Conservation (phyloP, 495 filamentous ascomycete species). For the Thermochaetoides thermophila region DNA sequence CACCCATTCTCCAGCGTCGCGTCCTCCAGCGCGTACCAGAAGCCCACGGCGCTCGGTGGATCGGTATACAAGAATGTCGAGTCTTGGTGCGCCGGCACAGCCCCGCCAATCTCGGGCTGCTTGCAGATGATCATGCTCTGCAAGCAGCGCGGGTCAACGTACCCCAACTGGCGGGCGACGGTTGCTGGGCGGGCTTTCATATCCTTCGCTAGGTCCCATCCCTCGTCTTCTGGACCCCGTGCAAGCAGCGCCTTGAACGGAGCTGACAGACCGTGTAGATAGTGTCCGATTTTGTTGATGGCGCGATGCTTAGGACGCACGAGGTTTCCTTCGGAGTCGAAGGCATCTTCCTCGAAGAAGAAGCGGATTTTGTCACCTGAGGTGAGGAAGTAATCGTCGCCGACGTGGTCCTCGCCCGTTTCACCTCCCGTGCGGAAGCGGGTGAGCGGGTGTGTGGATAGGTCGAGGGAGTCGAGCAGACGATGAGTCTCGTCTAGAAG, state of each 20-base stretch:
- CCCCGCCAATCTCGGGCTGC: slow-evolving; percentile 86
- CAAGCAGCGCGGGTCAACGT: slow-evolving; percentile 52
- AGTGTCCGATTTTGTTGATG: slow-evolving; percentile 96
- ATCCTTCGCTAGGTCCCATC: too few species aligned
- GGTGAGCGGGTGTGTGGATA: slow-evolving; percentile 78
- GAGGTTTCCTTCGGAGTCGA: slow-evolving; percentile 42
- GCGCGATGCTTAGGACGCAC: slow-evolving; percentile 62
- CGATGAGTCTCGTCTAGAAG: slow-evolving; percentile 61
- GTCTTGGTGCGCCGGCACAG: slow-evolving; percentile 80
- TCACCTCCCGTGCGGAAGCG: slow-evolving; percentile 71
- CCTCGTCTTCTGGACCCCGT: slow-evolving; percentile 26
- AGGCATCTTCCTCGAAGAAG: slow-evolving; percentile 90
- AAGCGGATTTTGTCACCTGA: slow-evolving; percentile 85
- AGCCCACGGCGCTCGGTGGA: slow-evolving; percentile 80
- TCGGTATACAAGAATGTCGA: slow-evolving; percentile 84
- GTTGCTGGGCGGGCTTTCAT: slow-evolving; percentile 29
- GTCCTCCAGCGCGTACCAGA: slow-evolving; percentile 94
- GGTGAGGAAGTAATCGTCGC: slow-evolving; percentile 85
- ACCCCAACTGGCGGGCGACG: slow-evolving; percentile 58
- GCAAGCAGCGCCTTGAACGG: slow-evolving; percentile 50
- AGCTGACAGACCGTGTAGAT: slow-evolving; percentile 59
- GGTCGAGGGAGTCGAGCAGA: slow-evolving; percentile 59
- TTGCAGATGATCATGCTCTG: slow-evolving; percentile 99
- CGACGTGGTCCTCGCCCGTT: slow-evolving; percentile 55
- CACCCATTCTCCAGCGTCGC: slow-evolving; percentile 74